phyloP scores from a whole-genome alignment of 306 rosid genomes.

The Vigna mungo region DNA sequence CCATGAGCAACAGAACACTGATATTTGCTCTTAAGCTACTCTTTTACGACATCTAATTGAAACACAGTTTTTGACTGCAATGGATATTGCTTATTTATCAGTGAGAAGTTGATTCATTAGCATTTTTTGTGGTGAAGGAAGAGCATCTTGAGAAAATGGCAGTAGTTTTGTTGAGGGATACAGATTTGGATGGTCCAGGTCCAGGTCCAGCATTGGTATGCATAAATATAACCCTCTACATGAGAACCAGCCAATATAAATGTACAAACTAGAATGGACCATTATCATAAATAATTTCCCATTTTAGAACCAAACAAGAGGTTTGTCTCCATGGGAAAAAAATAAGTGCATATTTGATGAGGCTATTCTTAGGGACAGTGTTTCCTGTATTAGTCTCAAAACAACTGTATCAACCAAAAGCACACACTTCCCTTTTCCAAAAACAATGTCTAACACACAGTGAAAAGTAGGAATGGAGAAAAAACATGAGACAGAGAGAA shows the following conservation, averaged over 20 bases:
- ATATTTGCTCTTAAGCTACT: conserved; percentile 10
- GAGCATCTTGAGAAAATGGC: conserved; percentile 43
- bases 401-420: conserved; percentile 17
- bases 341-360: conserved; percentile 21
- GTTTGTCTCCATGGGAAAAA: conserved; percentile 36
- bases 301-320: conserved; percentile 48
- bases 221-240: conserved; percentile 44
- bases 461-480: conserved; percentile 31
- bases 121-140: conserved; percentile 38
- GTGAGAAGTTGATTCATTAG: conserved; percentile 49
- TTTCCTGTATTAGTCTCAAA: conserved; percentile 35
- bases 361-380: conserved; percentile 16
- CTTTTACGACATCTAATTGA: conserved; percentile 31
- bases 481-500: background rate
- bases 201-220: background rate
- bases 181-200: conserved; percentile 11
- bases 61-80: conserved; percentile 49
- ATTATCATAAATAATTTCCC: conserved; percentile 39
- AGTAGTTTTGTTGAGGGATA: conserved; percentile 24
- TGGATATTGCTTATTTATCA: conserved; percentile 26
- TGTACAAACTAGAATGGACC: conserved; percentile 34
- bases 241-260: conserved; percentile 56
- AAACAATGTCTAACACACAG: conserved; percentile 15
- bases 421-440: conserved; percentile 14
- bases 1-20: background rate